Base-by-base conservation (phyloP, 768 basidiomycete genomes). In the Dacryopinax primogenitus region DNA sequence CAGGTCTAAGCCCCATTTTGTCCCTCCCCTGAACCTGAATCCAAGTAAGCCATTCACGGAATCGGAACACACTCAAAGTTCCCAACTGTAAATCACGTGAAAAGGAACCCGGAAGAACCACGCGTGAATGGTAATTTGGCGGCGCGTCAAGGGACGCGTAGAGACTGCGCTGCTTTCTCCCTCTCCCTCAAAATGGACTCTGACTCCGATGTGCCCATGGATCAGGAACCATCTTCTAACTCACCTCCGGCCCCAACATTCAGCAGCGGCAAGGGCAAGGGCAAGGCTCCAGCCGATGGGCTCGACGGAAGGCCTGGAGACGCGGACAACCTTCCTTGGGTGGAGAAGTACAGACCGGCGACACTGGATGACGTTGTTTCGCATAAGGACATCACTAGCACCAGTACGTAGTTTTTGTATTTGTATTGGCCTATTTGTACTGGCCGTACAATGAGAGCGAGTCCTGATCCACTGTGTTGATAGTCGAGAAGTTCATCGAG, bases 401-500 rank as follows among this genome's bases (percentile, higher is more conserved):
- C 96, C 7, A 97, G 96, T 98, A 67, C 71, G 87, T 77, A n/a
- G n/a, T n/a, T n/a, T n/a, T n/a, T n/a, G n/a, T n/a, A n/a, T n/a
- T n/a, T n/a, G n/a, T n/a, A n/a, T n/a, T n/a, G n/a, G n/a, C 16
- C 21, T 33, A 7, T 33, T 18, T 44, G 7, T 44, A 3, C 41
- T 6, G n/a, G n/a, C 18, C 16, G 3, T 44, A 18, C 4, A 44
- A 18, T 15, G 4, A 18, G 18, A 26, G 30, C 1, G 33, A 62
- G 33, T 41, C 15, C n/a, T 33, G 21, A n/a, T 63, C 39, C 18
- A 26, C 69, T 69, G 62, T 58, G 64, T n/a, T n/a, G 45, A 16
- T 32, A 99, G 95, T 99, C 75, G 92, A 96, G 75, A 88, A 87
- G 73, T 98, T 99, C 74, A 96, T 99, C 68, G 87, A 92, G 70